phyloP scores from a whole-genome alignment of 805 yeast species.

The Teunomyces tritomae region DNA sequence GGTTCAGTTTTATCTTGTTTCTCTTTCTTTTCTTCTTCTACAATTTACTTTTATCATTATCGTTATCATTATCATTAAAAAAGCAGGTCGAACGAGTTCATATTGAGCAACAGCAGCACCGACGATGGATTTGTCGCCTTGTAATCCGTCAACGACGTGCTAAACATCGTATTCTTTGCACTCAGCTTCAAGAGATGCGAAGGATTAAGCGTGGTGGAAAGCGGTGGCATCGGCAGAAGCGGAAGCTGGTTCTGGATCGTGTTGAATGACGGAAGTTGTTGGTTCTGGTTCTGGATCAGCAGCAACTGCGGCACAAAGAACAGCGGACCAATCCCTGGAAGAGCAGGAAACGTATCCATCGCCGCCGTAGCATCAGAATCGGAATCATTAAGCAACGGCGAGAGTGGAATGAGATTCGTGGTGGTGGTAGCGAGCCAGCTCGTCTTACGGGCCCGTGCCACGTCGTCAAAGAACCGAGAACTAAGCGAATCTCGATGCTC shows the following conservation, averaged over 20 bases:
- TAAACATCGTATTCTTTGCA: not conserved
- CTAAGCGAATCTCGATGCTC: slow-evolving; percentile 12
- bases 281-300: slow-evolving; percentile 27
- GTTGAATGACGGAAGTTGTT: slow-evolving; percentile 36
- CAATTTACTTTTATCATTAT: no score
- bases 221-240: slow-evolving; percentile 22
- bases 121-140: not conserved
- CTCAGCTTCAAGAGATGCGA: slow-evolving; percentile 20
- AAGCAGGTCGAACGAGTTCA: not conserved
- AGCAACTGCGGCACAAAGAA: slow-evolving; percentile 18
- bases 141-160: not conserved
- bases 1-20: no score
- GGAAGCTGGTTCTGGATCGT: slow-evolving; percentile 35
- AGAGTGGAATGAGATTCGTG: slow-evolving; percentile 26
- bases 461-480: slow-evolving; percentile 7
- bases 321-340: not conserved
- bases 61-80: no score
- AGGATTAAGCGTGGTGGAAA: slow-evolving; percentile 25
- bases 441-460: not conserved
- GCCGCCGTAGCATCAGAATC: slow-evolving; percentile 15
- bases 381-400: slow-evolving; percentile 27
- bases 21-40: no score
- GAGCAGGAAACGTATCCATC: slow-evolving; percentile 2
- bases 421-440: slow-evolving; percentile 7
- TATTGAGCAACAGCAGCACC: not conserved